Base-by-base conservation (phyloP, 1,284 basidiomycete genomes). In the Tylopilus sp. region DNA sequence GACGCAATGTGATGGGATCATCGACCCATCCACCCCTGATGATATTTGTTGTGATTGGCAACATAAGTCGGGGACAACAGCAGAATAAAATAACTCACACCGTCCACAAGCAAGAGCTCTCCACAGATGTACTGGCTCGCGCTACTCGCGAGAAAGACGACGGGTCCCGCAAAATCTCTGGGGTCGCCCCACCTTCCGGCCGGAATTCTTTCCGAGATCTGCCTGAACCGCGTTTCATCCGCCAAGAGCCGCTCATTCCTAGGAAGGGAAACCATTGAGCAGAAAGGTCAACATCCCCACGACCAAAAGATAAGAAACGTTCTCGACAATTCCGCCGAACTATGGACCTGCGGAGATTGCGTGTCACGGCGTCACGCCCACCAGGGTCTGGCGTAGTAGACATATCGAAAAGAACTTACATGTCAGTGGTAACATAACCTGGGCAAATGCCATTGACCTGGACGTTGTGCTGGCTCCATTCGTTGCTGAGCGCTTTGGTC, bases 181-280 rank as follows among this genome's bases (percentile, higher is more conserved):
- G 94, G 91, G 29, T 78, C 72, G 34, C 91, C 94, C 94, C 94
- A 97, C 53, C 94, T 76, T 17, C 84, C 87, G 7, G 89, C 87
- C n/a, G 92, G 92, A 58, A 94, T 95, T 50, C 93, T 82, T 65
- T 95, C 93, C 51, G 89, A 83, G 64, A 97, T 95, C 71, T 97
- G 94, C 47, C 83, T 82, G 52, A 85, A 76, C 46, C 91, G 82
- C 37, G 74, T 76, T 34, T 86, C 82, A 69, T 94, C 85, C 44
- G 77, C 74, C 39, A 93, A 76, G 39, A 94, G 75, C 59, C 79
- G 81, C 62, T 87, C 83, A 69, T 92, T 94, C 88, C 83, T 87
- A 48, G 37, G 47, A 57, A 52, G 42, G 56, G 46, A 51, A 64
- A 39, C 30, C n/a, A 42, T 44, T 59, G 12, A 65, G 53, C 52